A percentile compares a stretch with the other conserved stretches of the same genome.
These are phyloP conservation scores for Skeletonema tropicum DNA, from an alignment of 108 stramenopile genomes.

Conservation along the genomic window DNA sequence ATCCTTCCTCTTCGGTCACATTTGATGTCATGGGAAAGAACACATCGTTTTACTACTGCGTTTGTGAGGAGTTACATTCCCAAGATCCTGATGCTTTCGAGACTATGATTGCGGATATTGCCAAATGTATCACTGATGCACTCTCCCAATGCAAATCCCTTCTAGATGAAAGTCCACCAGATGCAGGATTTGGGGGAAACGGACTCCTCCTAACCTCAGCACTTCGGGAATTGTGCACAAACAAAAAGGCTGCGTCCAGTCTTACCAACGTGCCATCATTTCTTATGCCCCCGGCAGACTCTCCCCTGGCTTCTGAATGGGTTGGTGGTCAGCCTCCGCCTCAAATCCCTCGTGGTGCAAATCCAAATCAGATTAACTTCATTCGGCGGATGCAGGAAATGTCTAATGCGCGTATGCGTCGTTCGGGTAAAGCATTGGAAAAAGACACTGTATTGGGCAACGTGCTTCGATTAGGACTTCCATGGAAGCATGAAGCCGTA, in stretches of 20 bases:
- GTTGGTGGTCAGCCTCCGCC: conserved; percentile 53
- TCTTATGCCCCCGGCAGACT: conserved; percentile 60
- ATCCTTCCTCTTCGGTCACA: conserved; percentile 62
- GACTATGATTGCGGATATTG: conserved; percentile 52
- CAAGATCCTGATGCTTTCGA: conserved; percentile 67
- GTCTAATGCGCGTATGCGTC: conserved; percentile 36
- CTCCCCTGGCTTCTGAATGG: conserved; percentile 58
- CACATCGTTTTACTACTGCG: conserved; percentile 65
- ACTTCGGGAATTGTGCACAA: conserved; percentile 61
- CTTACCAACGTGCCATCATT: conserved; percentile 57
- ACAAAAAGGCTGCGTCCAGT: conserved; percentile 73
- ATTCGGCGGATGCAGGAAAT: conserved; percentile 66
- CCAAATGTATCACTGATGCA: conserved; percentile 22
- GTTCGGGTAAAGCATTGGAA: conserved; percentile 84
- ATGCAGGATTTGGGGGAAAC: conserved; percentile 30
- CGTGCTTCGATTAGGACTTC: conserved; percentile 65
- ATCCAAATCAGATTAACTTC: conserved; percentile 36
- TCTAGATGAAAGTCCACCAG: conserved; percentile 29
- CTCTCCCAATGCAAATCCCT: conserved; percentile 60
- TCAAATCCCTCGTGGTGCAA: conserved; percentile 34
- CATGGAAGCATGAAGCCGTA: conserved; percentile 61
- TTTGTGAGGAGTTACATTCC: conserved; percentile 75
- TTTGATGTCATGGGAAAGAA: conserved; percentile 63
- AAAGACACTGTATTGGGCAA: conserved; percentile 79
- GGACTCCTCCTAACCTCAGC: conserved; percentile 62